Base-by-base conservation (phyloP, 139 green algal species). In the Spirogloea muscicola region DNA sequence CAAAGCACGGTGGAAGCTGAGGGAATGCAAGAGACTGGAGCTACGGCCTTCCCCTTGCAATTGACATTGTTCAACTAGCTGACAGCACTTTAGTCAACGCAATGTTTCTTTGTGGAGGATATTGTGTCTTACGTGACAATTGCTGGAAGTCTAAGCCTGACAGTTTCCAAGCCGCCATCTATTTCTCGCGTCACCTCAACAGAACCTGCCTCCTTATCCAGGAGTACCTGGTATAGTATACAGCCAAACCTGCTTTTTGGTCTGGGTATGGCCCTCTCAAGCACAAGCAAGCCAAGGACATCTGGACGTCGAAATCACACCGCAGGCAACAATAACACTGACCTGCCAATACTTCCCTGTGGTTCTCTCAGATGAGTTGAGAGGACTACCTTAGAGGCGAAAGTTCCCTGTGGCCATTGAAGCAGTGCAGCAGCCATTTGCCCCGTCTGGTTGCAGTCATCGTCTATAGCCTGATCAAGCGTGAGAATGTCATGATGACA, bases 401-500 rank as follows among this genome's bases (percentile, higher is more conserved):
- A 96, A 1, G 92, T 97, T 55, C 83, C 90, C 58, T 97, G 93
- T 5, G 93, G 89, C 92, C 93, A 97, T 37, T 84, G 75, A 49
- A 96, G 69, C 69, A 96, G 68, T 2, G 69, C 93, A n/a, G 90
- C 91, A 10, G 94, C 80, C 88, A 97, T 96, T 67, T 97, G 93
- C 6, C 77, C 93, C 88, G 93, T 83, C 44, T 81, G 49, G 82
- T 84, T 84, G 79, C 61, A 86, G 80, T 97, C 93, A 42, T 91
- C 90, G 70, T 97, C 93, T 36, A 97, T 96, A 10, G 92, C 91
- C 85, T 97, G 93, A n/a, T n/a, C n/a, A n/a, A n/a, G n/a, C n/a
- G n/a, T n/a, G n/a, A n/a, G n/a, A n/a, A n/a, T n/a, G n/a, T n/a
- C n/a, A n/a, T n/a, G n/a, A n/a, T n/a, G n/a, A n/a, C n/a, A n/a